Evolutionary conservation across 192 early-diverging fungal genomes (phyloP).

Genomic region (Backusella liffmaniae): DNA sequence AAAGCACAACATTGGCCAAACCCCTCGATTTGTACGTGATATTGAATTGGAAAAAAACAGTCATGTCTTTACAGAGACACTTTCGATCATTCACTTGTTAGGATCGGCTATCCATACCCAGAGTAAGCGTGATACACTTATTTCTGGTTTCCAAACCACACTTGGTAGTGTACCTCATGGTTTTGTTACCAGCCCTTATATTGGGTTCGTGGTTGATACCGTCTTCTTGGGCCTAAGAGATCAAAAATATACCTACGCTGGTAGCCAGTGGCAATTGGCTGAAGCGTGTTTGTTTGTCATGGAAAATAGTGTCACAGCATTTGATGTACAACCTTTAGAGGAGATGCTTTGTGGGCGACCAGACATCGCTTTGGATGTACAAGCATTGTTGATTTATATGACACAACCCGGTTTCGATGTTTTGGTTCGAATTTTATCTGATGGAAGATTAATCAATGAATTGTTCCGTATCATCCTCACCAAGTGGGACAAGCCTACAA

Average conservation of each 20-base stretch:
- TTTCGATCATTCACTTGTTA: slow-evolving; percentile 82
- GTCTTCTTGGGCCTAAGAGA: slow-evolving; percentile 76
- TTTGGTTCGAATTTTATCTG: slow-evolving; percentile 69
- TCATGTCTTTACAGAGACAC: slow-evolving; percentile 77
- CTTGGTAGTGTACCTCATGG: slow-evolving; percentile 50
- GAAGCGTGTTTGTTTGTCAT: slow-evolving; percentile 71
- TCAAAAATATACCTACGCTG: slow-evolving; percentile 64
- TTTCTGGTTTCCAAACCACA: slow-evolving; percentile 40
- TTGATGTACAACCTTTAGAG: slow-evolving; percentile 62
- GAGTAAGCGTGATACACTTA: slow-evolving; percentile 4
- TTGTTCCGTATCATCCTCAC: slow-evolving; percentile 68
- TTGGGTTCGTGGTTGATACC: slow-evolving; percentile 79
- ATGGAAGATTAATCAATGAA: slow-evolving; percentile 63
- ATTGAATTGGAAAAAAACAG: slow-evolving; percentile 68
- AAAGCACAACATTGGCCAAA: neutral
- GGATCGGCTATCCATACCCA: slow-evolving; percentile 60
- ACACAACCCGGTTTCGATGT: slow-evolving; percentile 88
- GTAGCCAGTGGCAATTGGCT: slow-evolving; percentile 78
- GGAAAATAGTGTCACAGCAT: slow-evolving; percentile 75
- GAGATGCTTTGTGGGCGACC: slow-evolving; percentile 9
- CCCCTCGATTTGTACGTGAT: slow-evolving; percentile 55
- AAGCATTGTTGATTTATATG: neutral
- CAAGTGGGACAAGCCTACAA: slow-evolving; percentile 49
- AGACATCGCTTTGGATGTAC: neutral
- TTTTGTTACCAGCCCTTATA: slow-evolving; percentile 71